Percentiles rank a stretch among this genome's conserved stretches.
Evolutionary conservation across 108 stramenopile genomes (phyloP).

Genomic region (Ochromonas danica): DNA sequence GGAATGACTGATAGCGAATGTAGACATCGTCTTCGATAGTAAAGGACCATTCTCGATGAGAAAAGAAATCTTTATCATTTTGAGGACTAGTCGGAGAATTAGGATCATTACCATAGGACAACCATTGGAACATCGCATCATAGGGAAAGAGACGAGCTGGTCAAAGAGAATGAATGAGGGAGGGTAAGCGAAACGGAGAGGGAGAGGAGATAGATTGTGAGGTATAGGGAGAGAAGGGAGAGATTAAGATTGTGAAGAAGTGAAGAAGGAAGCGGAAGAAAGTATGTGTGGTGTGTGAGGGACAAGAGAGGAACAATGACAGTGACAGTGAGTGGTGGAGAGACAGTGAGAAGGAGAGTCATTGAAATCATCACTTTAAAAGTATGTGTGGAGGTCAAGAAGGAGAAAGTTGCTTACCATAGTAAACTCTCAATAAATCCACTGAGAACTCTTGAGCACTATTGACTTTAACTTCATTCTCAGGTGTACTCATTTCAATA

Average conservation of each 20-base stretch:
- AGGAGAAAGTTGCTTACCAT: conserved; percentile 53
- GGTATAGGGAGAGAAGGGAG: too few species aligned
- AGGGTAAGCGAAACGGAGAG: too few species aligned
- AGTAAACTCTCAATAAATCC: conserved; percentile 86
- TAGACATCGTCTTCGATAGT: conserved; percentile 95
- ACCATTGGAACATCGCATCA: conserved; percentile 61
- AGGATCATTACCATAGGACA: conserved; percentile 55
- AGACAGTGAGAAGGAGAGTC: neutral
- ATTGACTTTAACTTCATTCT: too few species aligned
- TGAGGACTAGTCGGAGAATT: conserved; percentile 34
- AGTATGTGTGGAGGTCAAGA: conserved; percentile 5
- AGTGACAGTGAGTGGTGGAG: too few species aligned
- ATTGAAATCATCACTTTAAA: neutral
- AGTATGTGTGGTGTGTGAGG: too few species aligned
- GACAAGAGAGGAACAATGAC: too few species aligned
- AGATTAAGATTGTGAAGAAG: too few species aligned
- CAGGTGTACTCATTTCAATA: too few species aligned
- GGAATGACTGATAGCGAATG: conserved; percentile 76
- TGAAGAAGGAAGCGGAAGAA: too few species aligned
- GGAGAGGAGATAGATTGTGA: conserved; percentile 35
- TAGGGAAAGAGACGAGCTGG: conserved; percentile 78
- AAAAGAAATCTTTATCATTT: conserved; percentile 47
- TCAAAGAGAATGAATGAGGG: too few species aligned
- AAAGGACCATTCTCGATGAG: conserved; percentile 91
- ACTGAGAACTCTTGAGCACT: conserved; percentile 66